phyloP scores from a whole-genome alignment of 164 flowering plant genomes.

The Chimonanthus salicifolius region DNA sequence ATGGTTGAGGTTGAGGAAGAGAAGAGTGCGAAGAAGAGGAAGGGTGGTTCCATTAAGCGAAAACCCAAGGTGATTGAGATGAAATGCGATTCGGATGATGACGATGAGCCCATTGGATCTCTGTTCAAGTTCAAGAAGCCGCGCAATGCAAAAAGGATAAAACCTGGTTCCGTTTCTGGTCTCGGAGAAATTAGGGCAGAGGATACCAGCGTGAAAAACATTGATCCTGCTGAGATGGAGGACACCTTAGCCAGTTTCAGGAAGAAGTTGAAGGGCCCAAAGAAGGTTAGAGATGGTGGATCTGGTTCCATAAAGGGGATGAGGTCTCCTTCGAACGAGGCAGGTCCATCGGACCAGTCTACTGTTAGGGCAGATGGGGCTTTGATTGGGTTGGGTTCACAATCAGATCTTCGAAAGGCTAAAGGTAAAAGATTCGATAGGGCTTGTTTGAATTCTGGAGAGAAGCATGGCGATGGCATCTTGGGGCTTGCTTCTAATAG shows the following conservation, averaged over 20 bases:
- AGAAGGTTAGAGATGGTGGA: slow-evolving; percentile 3
- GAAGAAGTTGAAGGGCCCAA: slow-evolving; percentile 20
- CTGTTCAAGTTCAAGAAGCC: slow-evolving; percentile 16
- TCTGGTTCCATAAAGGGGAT: neutral
- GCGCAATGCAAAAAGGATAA: slow-evolving; percentile 4
- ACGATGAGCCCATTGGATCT: slow-evolving; percentile 16
- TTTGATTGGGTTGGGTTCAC: slow-evolving; percentile 19
- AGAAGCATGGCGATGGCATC: neutral
- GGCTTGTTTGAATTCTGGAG: neutral
- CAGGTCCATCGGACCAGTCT: slow-evolving; percentile 47
- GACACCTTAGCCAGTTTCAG: slow-evolving; percentile 16
- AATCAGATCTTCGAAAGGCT: slow-evolving; percentile 32
- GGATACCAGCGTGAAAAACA: neutral
- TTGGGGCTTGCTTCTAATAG: neutral
- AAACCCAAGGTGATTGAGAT: slow-evolving; percentile 4
- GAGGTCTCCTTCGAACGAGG: slow-evolving; percentile 46
- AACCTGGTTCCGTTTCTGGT: neutral
- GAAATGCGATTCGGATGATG: slow-evolving; percentile 14
- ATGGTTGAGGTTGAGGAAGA: slow-evolving; percentile 8
- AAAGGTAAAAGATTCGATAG: slow-evolving; percentile 42
- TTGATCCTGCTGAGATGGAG: slow-evolving; percentile 10
- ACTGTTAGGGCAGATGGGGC: slow-evolving; percentile 26
- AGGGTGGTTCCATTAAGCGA: slow-evolving; percentile 4
- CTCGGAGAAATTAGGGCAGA: slow-evolving; percentile 3
- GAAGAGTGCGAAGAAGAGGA: slow-evolving; percentile 5